Conservation (phyloP, 306 rosid species). For the Parietaria judaica region DNA sequence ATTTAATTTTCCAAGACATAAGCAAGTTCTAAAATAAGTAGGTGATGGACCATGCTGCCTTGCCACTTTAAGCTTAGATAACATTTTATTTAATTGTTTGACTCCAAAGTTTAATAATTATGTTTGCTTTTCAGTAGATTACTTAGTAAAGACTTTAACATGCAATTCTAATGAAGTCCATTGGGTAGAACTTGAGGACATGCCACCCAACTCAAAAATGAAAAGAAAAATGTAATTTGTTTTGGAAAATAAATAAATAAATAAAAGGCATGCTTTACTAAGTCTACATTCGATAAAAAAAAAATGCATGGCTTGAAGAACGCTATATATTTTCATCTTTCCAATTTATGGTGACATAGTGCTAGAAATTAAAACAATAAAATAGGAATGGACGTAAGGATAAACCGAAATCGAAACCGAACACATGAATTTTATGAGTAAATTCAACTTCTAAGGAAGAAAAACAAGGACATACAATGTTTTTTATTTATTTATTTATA, state of each 20-base stretch:
- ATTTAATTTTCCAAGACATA: background rate
- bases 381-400: too few species aligned
- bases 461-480: too few species aligned
- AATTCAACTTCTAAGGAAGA: too few species aligned
- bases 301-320: too few species aligned
- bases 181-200: background rate
- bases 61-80: background rate
- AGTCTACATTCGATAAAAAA: too few species aligned
- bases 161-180: background rate
- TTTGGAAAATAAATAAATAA: conserved; percentile 2
- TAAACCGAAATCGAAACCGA: too few species aligned
- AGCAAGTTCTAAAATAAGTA: background rate
- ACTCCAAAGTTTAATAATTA: background rate
- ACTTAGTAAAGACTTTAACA: background rate
- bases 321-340: too few species aligned
- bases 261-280: background rate
- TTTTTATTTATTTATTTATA: too few species aligned
- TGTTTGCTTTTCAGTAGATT: background rate
- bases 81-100: background rate
- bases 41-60: conserved; percentile 25
- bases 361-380: too few species aligned
- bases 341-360: too few species aligned
- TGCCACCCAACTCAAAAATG: conserved; percentile 15
- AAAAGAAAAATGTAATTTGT: background rate
- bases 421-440: too few species aligned